Base-by-base conservation (phyloP, 306 rosid genomes). In the Luffa aegyptiaca region DNA sequence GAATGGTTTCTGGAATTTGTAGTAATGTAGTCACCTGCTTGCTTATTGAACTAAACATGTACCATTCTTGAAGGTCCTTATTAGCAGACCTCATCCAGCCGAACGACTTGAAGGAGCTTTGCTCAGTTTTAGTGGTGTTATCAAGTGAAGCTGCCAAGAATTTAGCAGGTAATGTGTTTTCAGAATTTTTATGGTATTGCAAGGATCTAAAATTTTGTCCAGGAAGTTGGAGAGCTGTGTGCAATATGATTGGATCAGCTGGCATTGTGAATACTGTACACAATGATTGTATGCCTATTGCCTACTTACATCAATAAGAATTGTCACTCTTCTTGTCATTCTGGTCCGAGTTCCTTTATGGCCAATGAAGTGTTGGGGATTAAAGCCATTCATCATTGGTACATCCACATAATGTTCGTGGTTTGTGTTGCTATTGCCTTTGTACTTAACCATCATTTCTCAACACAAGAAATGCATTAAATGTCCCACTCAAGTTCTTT, bases 81-180 rank as follows among this genome's bases (percentile, higher is more conserved):
- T 86, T 96, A 85, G 97, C 99, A 80, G 99, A 91, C 90, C 85
- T 95, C 84, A 90, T 93, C 82, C 97, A 93, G 81, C 92, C 94
- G 39, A 92, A 89, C 42, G 93, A 95, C 89, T 84, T 91, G 80
- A 95, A 88, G 87, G 97, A 91, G 86, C 96, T 95, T 71, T 95
- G 98, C 84, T 91, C 97, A 41, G 90, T 89, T 88, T 84, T 95
- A 87, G 97, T 91, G 73, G 89, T 89, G 44, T 85, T 86, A 46
- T 86, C 97, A 10, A 93, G 90, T 81, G 97, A 90, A 89, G 91
- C 93, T 65, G 94, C 97, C 48, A 91, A 88, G 83, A 87, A 90
- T 76, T 48, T 84, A 74, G 85, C 92, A 88, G 99, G 98, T 96
- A 75, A 53, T 17, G 49, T 53, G 61, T 74, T 33, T 16, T 48